Evolutionary conservation across 129 eudicot species (phyloP), one percentile per base, ranked within the genome.

Genomic region (Tagetes patula): DNA sequence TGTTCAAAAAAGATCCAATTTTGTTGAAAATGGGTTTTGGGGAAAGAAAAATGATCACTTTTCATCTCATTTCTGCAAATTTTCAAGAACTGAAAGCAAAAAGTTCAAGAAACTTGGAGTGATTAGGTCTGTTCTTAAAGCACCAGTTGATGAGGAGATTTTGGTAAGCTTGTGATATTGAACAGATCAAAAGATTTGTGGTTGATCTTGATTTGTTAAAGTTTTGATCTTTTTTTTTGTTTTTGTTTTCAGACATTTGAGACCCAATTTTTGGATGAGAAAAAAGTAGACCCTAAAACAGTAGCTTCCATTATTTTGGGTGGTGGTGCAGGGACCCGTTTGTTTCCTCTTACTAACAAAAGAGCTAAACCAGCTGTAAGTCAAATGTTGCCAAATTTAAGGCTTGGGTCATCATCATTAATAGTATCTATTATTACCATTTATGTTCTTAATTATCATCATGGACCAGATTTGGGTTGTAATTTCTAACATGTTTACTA

Each of bases 351-450:
- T 41, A 92, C 97, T 30, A 76, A 88, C 77, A 82, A 81, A 84
- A 89, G 97, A 87, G 96, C 97, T 56, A 92, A 92, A 84, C 97
- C 97, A 43, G 97, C 97, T 75, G 97, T 92, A 89, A 82, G 95
- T 79, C 30, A 43, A 62, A 62, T 69, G 40, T 10, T 69, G n/a
- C 38, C 42, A 49, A 39, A 37, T 49, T 60, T 39, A 38, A 50
- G 20, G 32, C 64, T 75, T 62, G 50, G 69, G 60, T 13, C 12
- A 47, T 30, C 37, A 14, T 34, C 27, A 20, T 20, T 20, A 20
- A 20, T 20, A 20, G 27, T 20, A 20, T 20, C 27, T 20, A 20
- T 20, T 20, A 20, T 20, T 20, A 20, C 27, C 27, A 20, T 20
- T 20, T 20, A 20, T 20, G 27, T 20, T 20, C 27, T 0, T 20